Percentiles rank a stretch among this genome's conserved stretches.
phyloP scores from a whole-genome alignment of 2,329 filamentous ascomycete species.

The Aspergillus tanneri region DNA sequence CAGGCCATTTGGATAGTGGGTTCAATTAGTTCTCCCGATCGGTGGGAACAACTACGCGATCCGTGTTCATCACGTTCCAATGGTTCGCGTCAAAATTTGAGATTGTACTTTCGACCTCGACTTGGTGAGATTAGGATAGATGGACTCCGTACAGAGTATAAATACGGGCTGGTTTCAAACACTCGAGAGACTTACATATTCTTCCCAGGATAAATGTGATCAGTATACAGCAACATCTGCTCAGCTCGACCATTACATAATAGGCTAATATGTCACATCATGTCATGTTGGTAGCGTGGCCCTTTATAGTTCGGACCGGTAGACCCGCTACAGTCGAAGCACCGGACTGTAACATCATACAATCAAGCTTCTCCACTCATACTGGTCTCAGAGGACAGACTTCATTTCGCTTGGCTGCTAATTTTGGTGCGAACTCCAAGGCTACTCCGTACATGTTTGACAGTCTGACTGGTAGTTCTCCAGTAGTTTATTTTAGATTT shows the following conservation, averaged over 20 bases:
- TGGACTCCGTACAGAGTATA: too few relatives aligned
- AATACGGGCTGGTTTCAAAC: too few relatives aligned
- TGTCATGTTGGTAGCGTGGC: background rate
- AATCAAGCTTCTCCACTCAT: conserved; percentile 8
- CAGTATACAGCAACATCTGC: too few relatives aligned
- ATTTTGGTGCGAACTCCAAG: background rate
- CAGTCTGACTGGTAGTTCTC: background rate
- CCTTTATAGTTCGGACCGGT: background rate
- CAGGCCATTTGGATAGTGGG: background rate
- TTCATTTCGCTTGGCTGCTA: conserved; percentile 4
- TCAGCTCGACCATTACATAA: too few relatives aligned
- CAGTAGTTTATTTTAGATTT: conserved; percentile 5
- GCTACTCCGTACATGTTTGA: background rate
- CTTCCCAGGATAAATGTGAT: too few relatives aligned
- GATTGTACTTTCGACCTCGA: too few relatives aligned
- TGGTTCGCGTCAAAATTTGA: background rate
- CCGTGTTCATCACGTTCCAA: background rate
- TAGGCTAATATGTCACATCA: background rate
- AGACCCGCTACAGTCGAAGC: conserved; percentile 7
- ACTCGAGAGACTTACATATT: too few relatives aligned
- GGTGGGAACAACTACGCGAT: background rate
- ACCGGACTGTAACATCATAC: conserved; percentile 3
- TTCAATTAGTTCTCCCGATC: background rate
- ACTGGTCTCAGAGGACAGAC: background rate
- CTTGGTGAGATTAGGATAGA: too few relatives aligned